phyloP scores from a whole-genome alignment of 2,329 filamentous ascomycete species.

The Fusarium piperis region DNA sequence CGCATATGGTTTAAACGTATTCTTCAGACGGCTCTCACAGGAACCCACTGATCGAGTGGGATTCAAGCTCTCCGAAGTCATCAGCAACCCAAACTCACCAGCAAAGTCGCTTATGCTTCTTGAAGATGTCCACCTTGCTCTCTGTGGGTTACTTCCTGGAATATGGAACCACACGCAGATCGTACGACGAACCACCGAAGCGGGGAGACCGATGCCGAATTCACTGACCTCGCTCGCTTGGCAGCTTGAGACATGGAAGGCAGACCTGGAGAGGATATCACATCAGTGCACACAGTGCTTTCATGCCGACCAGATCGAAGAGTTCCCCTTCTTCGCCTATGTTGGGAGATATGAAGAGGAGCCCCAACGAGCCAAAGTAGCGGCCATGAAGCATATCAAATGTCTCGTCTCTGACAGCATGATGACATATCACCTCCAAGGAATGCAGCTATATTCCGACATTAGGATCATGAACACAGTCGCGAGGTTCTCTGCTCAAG shows the following conservation, averaged over 20 bases:
- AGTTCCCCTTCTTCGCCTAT: constrained; percentile 42
- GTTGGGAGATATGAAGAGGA: constrained; percentile 41
- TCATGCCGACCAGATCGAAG: constrained; percentile 11
- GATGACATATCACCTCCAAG: constrained; percentile 51
- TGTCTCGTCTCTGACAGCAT: constrained; percentile 45
- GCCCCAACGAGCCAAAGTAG: constrained; percentile 32
- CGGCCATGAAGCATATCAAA: constrained; percentile 43
- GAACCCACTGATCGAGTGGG: constrained; percentile 47
- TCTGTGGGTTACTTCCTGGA: constrained; percentile 44
- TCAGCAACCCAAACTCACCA: constrained; percentile 40
- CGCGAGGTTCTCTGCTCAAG: constrained; percentile 24
- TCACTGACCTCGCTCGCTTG: constrained; percentile 31
- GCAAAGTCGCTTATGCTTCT: constrained; percentile 42
- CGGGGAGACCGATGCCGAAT: constrained; percentile 5
- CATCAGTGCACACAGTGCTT: constrained; percentile 31
- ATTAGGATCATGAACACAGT: constrained; percentile 43
- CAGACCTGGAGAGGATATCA: constrained; percentile 36
- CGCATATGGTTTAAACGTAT: constrained; percentile 49
- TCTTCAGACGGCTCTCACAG: constrained; percentile 45
- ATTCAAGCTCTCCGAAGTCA: constrained; percentile 45
- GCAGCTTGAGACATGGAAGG: constrained; percentile 42
- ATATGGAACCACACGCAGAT: constrained; percentile 47
- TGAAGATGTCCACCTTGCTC: constrained; percentile 48
- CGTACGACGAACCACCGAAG: constrained; percentile 32
- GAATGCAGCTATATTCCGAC: constrained; percentile 50